Evolutionary conservation across 352 stramenopile species (phyloP).

Genomic region (Phytophthora sp.): DNA sequence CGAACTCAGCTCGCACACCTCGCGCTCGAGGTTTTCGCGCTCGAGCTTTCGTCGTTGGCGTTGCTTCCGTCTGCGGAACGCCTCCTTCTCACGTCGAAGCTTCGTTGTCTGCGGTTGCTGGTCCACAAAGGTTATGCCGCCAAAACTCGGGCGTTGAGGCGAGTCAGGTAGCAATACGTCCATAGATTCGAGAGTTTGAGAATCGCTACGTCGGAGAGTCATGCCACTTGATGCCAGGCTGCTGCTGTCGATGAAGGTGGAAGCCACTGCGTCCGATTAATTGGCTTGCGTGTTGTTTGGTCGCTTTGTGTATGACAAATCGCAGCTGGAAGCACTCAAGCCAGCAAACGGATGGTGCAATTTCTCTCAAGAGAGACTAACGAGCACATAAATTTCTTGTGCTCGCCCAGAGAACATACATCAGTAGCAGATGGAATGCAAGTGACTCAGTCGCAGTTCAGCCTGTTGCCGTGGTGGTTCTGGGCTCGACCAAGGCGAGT

Average conservation of each 20-base stretch:
- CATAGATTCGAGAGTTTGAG: not conserved
- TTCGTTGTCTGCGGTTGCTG: not conserved
- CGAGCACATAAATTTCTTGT: too few species aligned
- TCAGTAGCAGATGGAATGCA: too few species aligned
- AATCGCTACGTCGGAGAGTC: not conserved
- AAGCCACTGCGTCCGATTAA: not conserved
- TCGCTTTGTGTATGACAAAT: not conserved
- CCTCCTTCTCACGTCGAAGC: not conserved
- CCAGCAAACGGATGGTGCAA: too few species aligned
- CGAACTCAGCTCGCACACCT: not conserved
- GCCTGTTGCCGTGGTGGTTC: too few species aligned
- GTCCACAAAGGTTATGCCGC: not conserved
- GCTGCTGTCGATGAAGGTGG: not conserved
- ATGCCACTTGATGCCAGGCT: too few species aligned
- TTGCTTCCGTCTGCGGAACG: not conserved
- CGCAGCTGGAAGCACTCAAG: too few species aligned
- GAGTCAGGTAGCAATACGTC: not conserved
- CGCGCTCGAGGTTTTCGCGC: not conserved
- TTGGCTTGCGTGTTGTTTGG: not conserved
- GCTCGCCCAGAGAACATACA: too few species aligned
- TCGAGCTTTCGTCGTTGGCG: not conserved
- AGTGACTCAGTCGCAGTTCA: too few species aligned
- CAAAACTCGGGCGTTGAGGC: not conserved
- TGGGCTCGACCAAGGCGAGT: too few species aligned
- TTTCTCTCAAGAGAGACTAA: too few species aligned